A percentile compares a stretch with the other conserved stretches of the same genome.
phyloP scores from a whole-genome alignment of 2,329 filamentous ascomycete genomes.

The Penicillium sp. region DNA sequence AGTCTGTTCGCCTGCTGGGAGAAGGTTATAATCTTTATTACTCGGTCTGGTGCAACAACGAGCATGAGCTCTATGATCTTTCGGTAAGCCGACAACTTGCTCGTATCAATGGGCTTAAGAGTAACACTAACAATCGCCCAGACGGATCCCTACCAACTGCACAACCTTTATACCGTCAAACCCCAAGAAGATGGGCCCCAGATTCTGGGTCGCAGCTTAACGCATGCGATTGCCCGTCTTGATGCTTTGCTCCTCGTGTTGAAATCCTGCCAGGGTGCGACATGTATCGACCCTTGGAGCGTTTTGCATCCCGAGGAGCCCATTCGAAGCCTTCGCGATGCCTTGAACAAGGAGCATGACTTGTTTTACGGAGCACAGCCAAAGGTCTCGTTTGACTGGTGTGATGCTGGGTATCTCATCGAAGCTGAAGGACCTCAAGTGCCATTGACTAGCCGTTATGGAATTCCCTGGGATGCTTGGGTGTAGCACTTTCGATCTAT shows the following conservation, averaged over 20 bases:
- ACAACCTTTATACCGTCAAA: conserved; percentile 34
- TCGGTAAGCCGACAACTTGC: conserved; percentile 22
- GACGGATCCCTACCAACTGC: conserved; percentile 40
- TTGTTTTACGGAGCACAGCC: conserved; percentile 37
- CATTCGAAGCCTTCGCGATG: conserved; percentile 36
- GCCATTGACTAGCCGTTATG: conserved; percentile 21
- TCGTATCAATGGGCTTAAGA: background rate
- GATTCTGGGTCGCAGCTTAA: conserved; percentile 26
- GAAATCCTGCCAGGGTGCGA: conserved; percentile 41
- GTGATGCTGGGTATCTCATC: conserved; percentile 40
- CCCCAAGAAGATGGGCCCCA: background rate
- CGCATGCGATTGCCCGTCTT: conserved; percentile 30
- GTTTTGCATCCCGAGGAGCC: conserved; percentile 36
- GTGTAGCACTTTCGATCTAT: conserved; percentile 14
- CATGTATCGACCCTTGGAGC: conserved; percentile 42
- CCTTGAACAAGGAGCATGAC: conserved; percentile 34
- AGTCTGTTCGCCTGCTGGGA: conserved; percentile 40
- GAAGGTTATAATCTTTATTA: conserved; percentile 44
- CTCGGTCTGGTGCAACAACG: conserved; percentile 45
- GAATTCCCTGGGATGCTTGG: conserved; percentile 27
- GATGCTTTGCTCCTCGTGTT: conserved; percentile 42
- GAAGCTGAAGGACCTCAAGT: conserved; percentile 40
- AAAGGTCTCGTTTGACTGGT: conserved; percentile 38
- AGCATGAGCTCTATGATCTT: conserved; percentile 46
- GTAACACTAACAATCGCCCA: conserved; percentile 12